A percentile compares a stretch with the other conserved stretches of the same genome.
These are phyloP conservation scores for Entoloma clypeatum DNA, from an alignment of 1,284 basidiomycete species.

Conservation along the genomic window DNA sequence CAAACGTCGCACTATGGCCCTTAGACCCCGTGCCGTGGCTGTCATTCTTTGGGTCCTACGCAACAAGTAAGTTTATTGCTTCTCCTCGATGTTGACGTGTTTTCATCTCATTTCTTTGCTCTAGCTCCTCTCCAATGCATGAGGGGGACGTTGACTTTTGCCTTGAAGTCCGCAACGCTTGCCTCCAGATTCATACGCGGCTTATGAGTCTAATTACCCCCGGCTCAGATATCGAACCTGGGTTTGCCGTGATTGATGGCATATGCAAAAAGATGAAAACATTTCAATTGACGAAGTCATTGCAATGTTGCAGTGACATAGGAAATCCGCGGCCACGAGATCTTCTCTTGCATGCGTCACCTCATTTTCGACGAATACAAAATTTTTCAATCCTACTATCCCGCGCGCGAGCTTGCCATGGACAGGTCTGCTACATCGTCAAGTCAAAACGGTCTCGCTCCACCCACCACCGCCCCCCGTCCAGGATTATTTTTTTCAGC, in stretches of 20 bases:
- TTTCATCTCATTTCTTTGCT: constrained; percentile 6
- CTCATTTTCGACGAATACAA: no score
- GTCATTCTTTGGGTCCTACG: constrained; percentile 88
- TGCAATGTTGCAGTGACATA: constrained; percentile 80
- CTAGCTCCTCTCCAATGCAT: constrained; percentile 61
- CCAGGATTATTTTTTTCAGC: no score
- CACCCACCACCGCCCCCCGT: no score
- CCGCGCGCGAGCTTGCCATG: constrained; percentile 91
- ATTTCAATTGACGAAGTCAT: constrained; percentile 95
- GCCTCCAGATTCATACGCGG: constrained; percentile 94
- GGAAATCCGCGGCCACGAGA: constrained; percentile 86
- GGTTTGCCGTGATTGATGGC: constrained; percentile 84
- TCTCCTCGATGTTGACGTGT: constrained; percentile 13
- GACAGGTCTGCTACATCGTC: no score
- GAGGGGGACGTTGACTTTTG: constrained; percentile 85
- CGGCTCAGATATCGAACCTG: constrained; percentile 85
- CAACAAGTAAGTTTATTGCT: constrained; percentile 58
- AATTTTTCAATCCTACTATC: constrained; percentile 97
- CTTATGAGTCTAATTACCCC: constrained; percentile 98
- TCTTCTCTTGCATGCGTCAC: constrained; percentile 98
- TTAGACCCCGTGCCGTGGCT: constrained; percentile 84
- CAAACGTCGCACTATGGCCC: constrained; percentile 78
- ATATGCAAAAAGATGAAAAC: constrained; percentile 95
- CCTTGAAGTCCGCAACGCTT: constrained; percentile 89
- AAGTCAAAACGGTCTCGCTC: no score